Percentiles rank a stretch among this genome's conserved stretches.
Evolutionary conservation across 1,139 yeast species (phyloP).

Genomic region (Sugiyamaella sp.): DNA sequence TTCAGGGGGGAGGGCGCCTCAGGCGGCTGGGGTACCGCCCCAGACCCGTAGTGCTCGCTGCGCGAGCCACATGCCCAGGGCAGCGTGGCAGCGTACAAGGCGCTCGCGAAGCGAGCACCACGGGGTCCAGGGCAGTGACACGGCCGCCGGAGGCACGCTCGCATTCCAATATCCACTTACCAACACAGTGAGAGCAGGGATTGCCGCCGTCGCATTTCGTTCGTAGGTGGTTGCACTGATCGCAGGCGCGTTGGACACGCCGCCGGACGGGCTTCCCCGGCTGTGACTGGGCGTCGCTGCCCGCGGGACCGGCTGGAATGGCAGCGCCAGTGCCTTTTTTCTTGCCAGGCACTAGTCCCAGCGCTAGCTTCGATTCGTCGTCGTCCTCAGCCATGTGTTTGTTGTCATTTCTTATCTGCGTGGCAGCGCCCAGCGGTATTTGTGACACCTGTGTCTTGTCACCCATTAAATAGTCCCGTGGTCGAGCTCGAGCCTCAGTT

Average conservation of each 20-base stretch:
- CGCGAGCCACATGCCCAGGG: background rate
- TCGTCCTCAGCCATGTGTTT: constrained; percentile 3
- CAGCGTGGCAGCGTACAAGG: background rate
- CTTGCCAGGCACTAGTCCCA: background rate
- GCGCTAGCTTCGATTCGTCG: constrained; percentile 4
- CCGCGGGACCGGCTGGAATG: too few species aligned
- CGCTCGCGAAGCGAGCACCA: constrained; percentile 1
- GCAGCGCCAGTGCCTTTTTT: background rate
- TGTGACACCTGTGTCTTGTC: constrained; percentile 11
- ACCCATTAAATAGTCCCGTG: constrained; percentile 12
- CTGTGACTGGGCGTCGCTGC: background rate
- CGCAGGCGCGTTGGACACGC: constrained; percentile 47
- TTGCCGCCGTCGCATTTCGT: constrained; percentile 48
- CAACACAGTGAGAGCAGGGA: constrained; percentile 46
- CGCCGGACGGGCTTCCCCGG: constrained; percentile 12
- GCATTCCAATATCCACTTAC: constrained; percentile 24
- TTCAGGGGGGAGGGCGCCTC: background rate
- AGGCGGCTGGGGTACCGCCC: constrained; percentile 6
- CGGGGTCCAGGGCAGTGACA: background rate
- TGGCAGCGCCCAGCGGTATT: constrained; percentile 7
- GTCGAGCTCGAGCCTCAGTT: too few species aligned
- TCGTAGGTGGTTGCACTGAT: constrained; percentile 46
- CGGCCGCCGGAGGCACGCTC: constrained; percentile 1
- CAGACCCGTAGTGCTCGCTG: constrained; percentile 13
- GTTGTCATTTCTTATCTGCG: constrained; percentile 13